These are phyloP conservation scores for Radiomyces spectabilis DNA, from an alignment of 192 early-diverging fungal genomes.

Conservation along the genomic window DNA sequence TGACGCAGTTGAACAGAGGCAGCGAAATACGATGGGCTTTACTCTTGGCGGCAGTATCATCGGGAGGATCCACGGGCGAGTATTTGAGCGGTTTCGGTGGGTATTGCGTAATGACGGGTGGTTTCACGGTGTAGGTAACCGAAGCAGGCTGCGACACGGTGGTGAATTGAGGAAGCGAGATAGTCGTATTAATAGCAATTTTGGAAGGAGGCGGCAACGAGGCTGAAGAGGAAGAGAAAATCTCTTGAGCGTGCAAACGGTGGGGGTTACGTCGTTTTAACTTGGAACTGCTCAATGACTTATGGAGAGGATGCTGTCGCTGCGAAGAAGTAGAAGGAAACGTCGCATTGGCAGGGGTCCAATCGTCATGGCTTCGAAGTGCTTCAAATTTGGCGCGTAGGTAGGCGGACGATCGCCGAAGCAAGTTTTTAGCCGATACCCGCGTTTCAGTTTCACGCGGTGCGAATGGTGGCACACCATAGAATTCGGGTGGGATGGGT, in stretches of 20 bases:
- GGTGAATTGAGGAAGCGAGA: constrained; percentile 6
- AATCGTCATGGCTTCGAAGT: background rate
- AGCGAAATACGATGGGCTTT: background rate
- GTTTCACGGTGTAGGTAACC: constrained; percentile 8
- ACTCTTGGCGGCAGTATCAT: background rate
- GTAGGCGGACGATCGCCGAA: constrained; percentile 16
- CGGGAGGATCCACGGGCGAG: constrained; percentile 19
- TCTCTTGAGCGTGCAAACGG: too few species aligned
- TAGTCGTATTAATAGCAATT: constrained; percentile 25
- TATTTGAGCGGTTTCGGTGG: constrained; percentile 24
- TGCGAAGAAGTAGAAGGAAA: too few species aligned
- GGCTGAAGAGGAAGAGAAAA: background rate
- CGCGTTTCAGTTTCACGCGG: too few species aligned
- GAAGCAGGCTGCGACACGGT: background rate
- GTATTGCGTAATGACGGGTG: constrained; percentile 26
- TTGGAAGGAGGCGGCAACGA: constrained; percentile 6
- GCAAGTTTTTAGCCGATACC: constrained; percentile 4
- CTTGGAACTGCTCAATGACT: too few species aligned
- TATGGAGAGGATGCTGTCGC: too few species aligned
- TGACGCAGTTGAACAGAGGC: background rate
- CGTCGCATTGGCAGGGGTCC: background rate
- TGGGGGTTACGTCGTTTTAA: too few species aligned
- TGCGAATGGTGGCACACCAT: too few species aligned
- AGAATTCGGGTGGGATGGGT: too few species aligned
- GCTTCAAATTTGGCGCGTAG: constrained; percentile 2